phyloP scores from a whole-genome alignment of 257 asterid species.

The Forsythia suspensa region DNA sequence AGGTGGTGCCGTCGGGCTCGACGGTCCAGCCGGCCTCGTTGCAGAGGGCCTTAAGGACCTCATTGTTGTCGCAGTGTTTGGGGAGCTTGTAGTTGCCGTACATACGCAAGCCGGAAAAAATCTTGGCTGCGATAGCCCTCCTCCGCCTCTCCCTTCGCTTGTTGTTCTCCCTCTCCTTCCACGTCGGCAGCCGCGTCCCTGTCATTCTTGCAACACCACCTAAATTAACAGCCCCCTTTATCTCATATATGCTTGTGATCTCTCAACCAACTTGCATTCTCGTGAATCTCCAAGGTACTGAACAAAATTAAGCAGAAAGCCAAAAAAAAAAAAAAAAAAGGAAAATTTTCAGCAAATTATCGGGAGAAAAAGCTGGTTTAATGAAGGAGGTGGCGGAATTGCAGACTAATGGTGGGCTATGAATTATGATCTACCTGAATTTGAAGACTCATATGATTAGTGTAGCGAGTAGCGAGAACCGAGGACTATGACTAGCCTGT shows the following conservation, averaged over 20 bases:
- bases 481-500: background rate
- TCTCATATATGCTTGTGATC: background rate
- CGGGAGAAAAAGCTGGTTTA: background rate
- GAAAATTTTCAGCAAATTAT: background rate
- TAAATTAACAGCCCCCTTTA: slow-evolving; percentile 22
- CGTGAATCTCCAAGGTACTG: background rate
- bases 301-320: background rate
- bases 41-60: slow-evolving; percentile 81
- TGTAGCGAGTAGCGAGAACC: background rate
- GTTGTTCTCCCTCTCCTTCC: slow-evolving; percentile 86
- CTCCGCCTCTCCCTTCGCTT: slow-evolving; percentile 70
- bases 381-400: background rate
- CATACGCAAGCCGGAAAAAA: slow-evolving; percentile 67
- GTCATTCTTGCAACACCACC: slow-evolving; percentile 9
- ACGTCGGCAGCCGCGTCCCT: slow-evolving; percentile 65
- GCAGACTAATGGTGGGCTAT: background rate
- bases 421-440: background rate
- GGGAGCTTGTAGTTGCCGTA: slow-evolving; percentile 67
- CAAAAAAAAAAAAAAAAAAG: background rate
- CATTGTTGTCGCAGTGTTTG: slow-evolving; percentile 75
- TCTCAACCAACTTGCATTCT: background rate
- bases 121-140: slow-evolving; percentile 73
- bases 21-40: slow-evolving; percentile 75
- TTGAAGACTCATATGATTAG: background rate
- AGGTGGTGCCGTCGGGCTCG: slow-evolving; percentile 72